Evolutionary conservation across 345 rosid genomes (phyloP).

Genomic region (Aegle marmelos): DNA sequence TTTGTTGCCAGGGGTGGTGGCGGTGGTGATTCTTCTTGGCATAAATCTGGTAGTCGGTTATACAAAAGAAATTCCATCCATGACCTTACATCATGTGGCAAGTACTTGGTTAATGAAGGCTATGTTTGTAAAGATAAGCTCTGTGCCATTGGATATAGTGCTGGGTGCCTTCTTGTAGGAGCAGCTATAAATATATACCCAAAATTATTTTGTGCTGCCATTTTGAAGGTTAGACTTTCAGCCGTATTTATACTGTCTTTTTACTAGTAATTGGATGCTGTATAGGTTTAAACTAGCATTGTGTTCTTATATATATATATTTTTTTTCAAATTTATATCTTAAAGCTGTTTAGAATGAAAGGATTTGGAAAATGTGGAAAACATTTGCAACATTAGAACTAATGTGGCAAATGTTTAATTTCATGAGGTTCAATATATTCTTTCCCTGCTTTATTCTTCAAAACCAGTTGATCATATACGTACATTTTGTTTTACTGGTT

Average conservation of each 20-base stretch:
- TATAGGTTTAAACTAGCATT: neutral
- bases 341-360: neutral
- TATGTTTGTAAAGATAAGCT: conserved; percentile 60
- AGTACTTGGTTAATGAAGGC: conserved; percentile 57
- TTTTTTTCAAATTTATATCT: neutral
- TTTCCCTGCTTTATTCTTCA: neutral
- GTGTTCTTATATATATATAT: neutral
- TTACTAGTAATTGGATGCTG: neutral
- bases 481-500: neutral
- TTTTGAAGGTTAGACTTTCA: conserved; percentile 59
- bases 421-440: neutral
- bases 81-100: conserved; percentile 64
- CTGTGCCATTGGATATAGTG: conserved; percentile 70
- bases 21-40: conserved; percentile 68
- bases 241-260: neutral
- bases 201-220: conserved; percentile 57
- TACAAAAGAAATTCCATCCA: conserved; percentile 63
- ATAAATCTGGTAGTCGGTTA: conserved; percentile 62
- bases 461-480: neutral
- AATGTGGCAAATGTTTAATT: neutral
- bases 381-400: neutral
- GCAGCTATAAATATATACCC: conserved; percentile 73
- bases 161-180: conserved; percentile 77
- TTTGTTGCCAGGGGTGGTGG: conserved; percentile 61
- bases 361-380: neutral